phyloP scores from a whole-genome alignment of 257 asterid species.

The Ehretia macrophylla region DNA sequence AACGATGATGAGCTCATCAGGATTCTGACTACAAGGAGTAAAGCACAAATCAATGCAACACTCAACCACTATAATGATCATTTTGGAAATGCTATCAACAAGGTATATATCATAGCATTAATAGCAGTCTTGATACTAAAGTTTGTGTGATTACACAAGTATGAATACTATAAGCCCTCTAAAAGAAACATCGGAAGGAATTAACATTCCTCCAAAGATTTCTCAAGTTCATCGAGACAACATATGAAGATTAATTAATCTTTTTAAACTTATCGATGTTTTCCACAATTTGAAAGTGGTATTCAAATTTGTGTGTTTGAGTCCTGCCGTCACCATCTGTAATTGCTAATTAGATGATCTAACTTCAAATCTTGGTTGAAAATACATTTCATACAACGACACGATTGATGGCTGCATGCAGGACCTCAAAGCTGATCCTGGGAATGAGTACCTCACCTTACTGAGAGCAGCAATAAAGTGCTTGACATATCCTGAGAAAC shows the following conservation, averaged over 20 bases:
- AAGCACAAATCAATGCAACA: conserved; percentile 87
- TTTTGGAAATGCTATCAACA: conserved; percentile 65
- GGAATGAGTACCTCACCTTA: conserved; percentile 49
- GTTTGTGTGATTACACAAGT: not conserved
- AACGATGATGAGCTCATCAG: conserved; percentile 65
- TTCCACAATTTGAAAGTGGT: too few species aligned
- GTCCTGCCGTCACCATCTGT: too few species aligned
- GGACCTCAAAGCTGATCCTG: conserved; percentile 63
- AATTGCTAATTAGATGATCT: too few species aligned
- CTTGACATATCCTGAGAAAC: conserved; percentile 65
- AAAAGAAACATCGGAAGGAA: too few species aligned
- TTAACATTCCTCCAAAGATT: too few species aligned
- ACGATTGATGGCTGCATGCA: conserved; percentile 15
- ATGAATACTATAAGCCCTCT: not conserved
- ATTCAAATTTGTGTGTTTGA: too few species aligned
- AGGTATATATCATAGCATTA: conserved; percentile 34
- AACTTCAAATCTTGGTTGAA: too few species aligned
- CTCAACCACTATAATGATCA: conserved; percentile 66
- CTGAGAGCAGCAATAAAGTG: conserved; percentile 73
- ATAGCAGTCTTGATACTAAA: not conserved
- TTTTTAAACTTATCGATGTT: too few species aligned
- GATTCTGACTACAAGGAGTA: conserved; percentile 81
- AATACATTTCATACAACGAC: too few species aligned
- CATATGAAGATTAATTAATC: too few species aligned
- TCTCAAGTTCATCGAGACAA: too few species aligned